A percentile compares a stretch with the other conserved stretches of the same genome.
Conservation (phyloP, 139 green algal genomes). For the Asterochloris sp. region DNA sequence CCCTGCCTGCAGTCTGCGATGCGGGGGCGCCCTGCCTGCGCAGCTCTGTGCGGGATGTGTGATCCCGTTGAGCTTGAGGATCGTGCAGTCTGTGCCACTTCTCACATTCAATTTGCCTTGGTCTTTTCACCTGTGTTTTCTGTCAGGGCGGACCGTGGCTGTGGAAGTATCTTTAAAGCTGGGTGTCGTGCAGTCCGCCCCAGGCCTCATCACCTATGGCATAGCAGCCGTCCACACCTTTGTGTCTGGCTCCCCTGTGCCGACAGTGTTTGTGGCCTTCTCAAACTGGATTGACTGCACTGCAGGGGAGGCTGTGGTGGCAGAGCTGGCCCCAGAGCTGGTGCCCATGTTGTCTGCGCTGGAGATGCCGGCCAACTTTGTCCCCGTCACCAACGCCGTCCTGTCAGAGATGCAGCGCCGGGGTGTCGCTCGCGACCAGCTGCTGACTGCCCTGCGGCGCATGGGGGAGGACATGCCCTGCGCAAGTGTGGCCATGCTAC, state of each 20-base stretch:
- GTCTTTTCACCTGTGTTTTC: too few relatives aligned
- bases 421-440: slow-evolving; percentile 51
- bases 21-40: too few relatives aligned
- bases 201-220: background rate
- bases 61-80: too few relatives aligned
- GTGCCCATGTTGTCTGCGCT: slow-evolving; percentile 63
- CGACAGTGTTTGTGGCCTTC: background rate
- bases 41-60: too few relatives aligned
- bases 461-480: slow-evolving; percentile 63
- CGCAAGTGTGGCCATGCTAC: slow-evolving; percentile 40
- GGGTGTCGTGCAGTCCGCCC: too few relatives aligned
- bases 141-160: too few relatives aligned
- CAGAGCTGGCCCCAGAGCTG: slow-evolving; percentile 78
- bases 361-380: slow-evolving; percentile 63
- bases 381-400: slow-evolving; percentile 75
- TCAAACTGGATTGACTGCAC: too few relatives aligned
- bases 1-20: too few relatives aligned
- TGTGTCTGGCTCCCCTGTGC: background rate
- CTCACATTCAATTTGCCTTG: too few relatives aligned
- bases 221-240: background rate
- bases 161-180: too few relatives aligned
- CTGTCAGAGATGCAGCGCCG: slow-evolving; percentile 25
- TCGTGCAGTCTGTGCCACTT: too few relatives aligned
- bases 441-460: slow-evolving; percentile 54
- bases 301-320: slow-evolving; percentile 56